phyloP scores from a whole-genome alignment of 2,329 filamentous ascomycete genomes.

The Monosporascus sp. region DNA sequence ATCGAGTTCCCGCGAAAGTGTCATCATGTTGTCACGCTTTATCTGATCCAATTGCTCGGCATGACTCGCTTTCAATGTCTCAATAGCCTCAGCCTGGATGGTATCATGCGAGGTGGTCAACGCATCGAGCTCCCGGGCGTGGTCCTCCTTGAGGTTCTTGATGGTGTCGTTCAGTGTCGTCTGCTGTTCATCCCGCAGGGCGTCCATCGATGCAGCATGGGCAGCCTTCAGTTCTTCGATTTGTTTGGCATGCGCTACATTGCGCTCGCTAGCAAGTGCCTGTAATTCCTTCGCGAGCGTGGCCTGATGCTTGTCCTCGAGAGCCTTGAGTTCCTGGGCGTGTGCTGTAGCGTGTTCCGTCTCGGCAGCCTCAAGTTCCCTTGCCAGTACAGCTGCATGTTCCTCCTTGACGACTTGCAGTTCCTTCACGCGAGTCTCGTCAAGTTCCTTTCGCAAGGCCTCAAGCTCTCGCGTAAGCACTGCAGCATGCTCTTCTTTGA shows the following conservation, averaged over 20 bases:
- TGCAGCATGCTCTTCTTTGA: background rate
- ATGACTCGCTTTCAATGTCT: conserved; percentile 15
- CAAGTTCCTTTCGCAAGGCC: background rate
- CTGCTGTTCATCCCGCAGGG: conserved; percentile 4
- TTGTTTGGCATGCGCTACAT: background rate
- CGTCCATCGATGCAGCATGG: background rate
- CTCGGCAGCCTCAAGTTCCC: conserved; percentile 5
- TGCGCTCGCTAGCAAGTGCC: background rate
- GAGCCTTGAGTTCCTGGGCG: background rate
- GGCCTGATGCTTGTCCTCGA: conserved; percentile 3
- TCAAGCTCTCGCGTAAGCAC: background rate
- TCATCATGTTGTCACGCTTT: conserved; percentile 14
- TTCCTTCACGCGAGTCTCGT: conserved; percentile 7
- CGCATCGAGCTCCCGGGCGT: conserved; percentile 18
- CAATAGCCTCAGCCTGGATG: conserved; percentile 16
- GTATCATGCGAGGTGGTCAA: conserved; percentile 14
- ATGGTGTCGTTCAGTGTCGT: conserved; percentile 4
- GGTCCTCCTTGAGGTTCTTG: conserved; percentile 9
- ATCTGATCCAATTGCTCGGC: conserved; percentile 17
- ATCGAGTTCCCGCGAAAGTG: conserved; percentile 16
- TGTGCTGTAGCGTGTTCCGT: background rate
- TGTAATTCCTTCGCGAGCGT: background rate
- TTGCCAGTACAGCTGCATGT: conserved; percentile 15
- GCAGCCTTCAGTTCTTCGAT: conserved; percentile 6
- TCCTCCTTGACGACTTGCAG: conserved; percentile 15